These are phyloP conservation scores for Diutina sp. DNA, from an alignment of 1,139 yeast genomes.

Conservation along the genomic window DNA sequence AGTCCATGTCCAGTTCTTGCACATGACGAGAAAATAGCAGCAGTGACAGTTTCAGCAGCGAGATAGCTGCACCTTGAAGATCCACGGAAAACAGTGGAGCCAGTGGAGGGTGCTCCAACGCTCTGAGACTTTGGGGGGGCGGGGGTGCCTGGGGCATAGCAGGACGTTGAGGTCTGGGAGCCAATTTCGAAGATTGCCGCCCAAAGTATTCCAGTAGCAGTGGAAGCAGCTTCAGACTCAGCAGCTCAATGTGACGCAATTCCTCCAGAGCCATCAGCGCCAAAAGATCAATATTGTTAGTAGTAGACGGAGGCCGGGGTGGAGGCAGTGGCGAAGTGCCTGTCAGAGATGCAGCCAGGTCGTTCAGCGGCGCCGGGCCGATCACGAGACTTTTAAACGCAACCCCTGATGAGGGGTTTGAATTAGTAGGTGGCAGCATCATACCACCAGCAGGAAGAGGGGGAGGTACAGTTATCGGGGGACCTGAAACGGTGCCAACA, in stretches of 20 bases:
- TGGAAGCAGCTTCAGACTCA: slow-evolving; percentile 46
- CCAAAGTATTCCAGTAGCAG: slow-evolving; percentile 40
- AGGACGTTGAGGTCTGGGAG: background rate
- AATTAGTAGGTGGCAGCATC: background rate
- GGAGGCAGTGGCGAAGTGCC: background rate
- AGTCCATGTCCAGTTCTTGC: slow-evolving; percentile 32
- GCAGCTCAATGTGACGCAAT: slow-evolving; percentile 31
- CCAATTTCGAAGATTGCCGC: background rate
- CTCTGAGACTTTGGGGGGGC: background rate
- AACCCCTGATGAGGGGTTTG: background rate
- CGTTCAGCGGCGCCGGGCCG: background rate
- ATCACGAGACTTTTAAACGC: background rate
- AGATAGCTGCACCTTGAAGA: background rate
- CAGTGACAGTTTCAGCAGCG: slow-evolving; percentile 1
- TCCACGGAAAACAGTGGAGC: background rate
- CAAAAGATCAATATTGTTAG: slow-evolving; percentile 50
- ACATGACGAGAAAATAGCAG: slow-evolving; percentile 5
- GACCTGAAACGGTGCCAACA: background rate
- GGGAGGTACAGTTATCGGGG: background rate
- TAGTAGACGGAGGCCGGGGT: background rate
- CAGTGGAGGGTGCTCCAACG: background rate
- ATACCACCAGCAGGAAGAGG: background rate
- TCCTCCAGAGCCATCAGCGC: slow-evolving; percentile 81
- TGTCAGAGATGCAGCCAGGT: background rate
- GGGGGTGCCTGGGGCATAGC: background rate